Base-by-base conservation (phyloP, 2,329 filamentous ascomycete genomes). In the Monosporascus cannonballus region DNA sequence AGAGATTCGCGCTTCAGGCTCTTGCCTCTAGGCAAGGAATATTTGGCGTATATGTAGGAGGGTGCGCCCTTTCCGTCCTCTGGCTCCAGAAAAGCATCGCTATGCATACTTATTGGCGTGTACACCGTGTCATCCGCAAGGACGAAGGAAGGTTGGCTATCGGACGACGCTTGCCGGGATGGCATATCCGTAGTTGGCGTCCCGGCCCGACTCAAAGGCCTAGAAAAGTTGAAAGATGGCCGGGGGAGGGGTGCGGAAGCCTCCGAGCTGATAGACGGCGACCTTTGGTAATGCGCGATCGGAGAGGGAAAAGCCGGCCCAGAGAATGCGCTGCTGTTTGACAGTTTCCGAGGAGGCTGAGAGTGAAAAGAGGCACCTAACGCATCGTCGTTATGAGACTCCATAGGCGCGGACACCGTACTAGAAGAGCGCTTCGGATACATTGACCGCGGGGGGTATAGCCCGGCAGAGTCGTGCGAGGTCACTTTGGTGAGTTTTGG, bases 161-260 rank as follows among this genome's bases (percentile, higher is more conserved):
- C 85, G 5, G 78, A 83, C 20, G 85, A 87, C 7, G 81, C 75
- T 64, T 87, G 83, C 37, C 84, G 76, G 9, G 77, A 76, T 47
- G 84, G 83, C 44, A 73, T 68, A n/a, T 86, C 81, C 59, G 78
- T 72, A 45, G 64, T 72, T 17, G 82, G 81, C 14, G 80, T 84
- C 56, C 83, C 84, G 55, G 84, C 81, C 65, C 86, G 80, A 69
- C 93, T 96, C 55, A 96, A 73, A 0, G 94, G 94, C 44, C 94
- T 82, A 1, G 94, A 97, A 69, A 97, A 97, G 71, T 99, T 97
- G 72, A 95, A 93, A 0, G 88, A 84, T 1, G 90, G 88, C 17
- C 86, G 81, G 14, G 86, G 83, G 37, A 91, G 65, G 9, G 69
- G 79, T 45, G 79, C 78, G 2, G 91, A 96, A 49, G 83, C 81